Base-by-base conservation (phyloP, 139 green algal genomes). In the Volvox africanus region DNA sequence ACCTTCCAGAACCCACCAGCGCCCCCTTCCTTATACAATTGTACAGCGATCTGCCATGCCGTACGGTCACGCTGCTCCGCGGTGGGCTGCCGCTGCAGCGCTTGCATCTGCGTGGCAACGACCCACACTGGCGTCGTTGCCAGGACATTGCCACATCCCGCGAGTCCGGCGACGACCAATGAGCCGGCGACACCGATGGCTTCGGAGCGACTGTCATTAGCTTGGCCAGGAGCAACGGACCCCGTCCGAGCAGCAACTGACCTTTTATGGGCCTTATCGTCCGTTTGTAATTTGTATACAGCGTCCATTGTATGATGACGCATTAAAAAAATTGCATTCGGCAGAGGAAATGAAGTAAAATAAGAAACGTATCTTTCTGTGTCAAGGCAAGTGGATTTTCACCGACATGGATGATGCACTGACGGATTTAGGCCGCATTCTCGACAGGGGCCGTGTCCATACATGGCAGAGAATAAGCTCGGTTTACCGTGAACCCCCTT, bases 61-160 rank as follows among this genome's bases (percentile, higher is more conserved):
- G 44, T 79, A 37, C 73, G 76, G 24, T 33, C 16, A 18, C 87
- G 87, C 28, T 78, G 50, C 22, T 50, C 82, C 1, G 84, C 81
- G 18, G 89, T 75, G 28, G 77, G 35, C 69, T 75, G 78, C 65
- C 92, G 90, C 87, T 93, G 90, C 75, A 92, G 86, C 20, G 93
- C 94, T 93, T 99, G 97, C 97, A 99, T 97, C 84, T 96, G 95
- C 1, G 96, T 99, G 19, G 97, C 96, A 30, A 99, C 90, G 85
- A 98, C 94, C 98, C 98, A 99, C 68, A 99, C 98, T 11, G 98
- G 98, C 88, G 97, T 99, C 83, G 98, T 99, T 11, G 97, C 86
- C 92, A 99, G 88, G 79, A 99, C 97, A 83, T 99, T 99, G 61
- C 88, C 91, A 68, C 90, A 94, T 36, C 97, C 97, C 12, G 97